These are phyloP conservation scores for Oenanthe javanica DNA, from an alignment of 140 eudicot species.

Conservation along the genomic window DNA sequence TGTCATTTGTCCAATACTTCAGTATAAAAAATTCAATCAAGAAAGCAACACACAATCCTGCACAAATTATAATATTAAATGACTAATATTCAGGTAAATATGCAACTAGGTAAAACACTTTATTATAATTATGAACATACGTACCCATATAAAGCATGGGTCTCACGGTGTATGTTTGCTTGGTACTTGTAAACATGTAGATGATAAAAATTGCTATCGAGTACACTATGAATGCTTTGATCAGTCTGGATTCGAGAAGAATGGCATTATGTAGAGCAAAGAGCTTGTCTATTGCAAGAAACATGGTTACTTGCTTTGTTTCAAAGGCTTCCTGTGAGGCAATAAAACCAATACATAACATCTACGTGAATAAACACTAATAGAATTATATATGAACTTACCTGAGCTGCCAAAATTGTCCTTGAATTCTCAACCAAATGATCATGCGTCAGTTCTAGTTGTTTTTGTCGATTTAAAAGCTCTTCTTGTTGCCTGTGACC, in stretches of 20 bases:
- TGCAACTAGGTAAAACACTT: background rate
- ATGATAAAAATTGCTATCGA: constrained; percentile 41
- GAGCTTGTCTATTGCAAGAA: constrained; percentile 61
- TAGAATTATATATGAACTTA: background rate
- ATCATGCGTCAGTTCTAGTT: constrained; percentile 58
- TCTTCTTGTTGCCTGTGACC: constrained; percentile 66
- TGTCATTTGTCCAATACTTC: constrained; percentile 25
- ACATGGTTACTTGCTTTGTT: constrained; percentile 82
- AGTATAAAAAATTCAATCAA: constrained; percentile 39
- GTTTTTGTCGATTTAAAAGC: constrained; percentile 53
- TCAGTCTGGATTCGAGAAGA: constrained; percentile 61
- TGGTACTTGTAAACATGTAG: constrained; percentile 78
- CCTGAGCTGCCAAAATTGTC: constrained; percentile 73
- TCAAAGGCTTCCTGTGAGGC: constrained; percentile 67
- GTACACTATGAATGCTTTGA: constrained; percentile 64
- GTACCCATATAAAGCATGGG: constrained; percentile 65
- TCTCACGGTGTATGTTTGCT: constrained; percentile 62
- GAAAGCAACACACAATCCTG: constrained; percentile 64
- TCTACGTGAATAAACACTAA: background rate
- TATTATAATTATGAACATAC: background rate
- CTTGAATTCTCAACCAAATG: constrained; percentile 56
- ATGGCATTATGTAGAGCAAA: constrained; percentile 66
- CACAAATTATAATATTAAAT: background rate
- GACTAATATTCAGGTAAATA: background rate
- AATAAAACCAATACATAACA: background rate